phyloP scores from a whole-genome alignment of 2,329 filamentous ascomycete genomes.

The Pestalotiopsis sp. region DNA sequence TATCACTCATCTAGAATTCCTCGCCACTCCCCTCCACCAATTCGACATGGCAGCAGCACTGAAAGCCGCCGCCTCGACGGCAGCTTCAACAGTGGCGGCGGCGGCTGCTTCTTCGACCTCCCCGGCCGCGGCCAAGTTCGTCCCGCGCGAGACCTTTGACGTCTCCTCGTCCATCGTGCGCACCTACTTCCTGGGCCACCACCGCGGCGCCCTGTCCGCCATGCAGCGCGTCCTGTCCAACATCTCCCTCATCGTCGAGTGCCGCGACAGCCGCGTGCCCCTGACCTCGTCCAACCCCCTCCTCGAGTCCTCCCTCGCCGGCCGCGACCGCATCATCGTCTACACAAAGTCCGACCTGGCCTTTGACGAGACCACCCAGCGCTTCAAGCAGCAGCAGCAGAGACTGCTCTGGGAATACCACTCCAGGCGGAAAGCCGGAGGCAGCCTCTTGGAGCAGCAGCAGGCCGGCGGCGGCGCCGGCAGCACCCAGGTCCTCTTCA shows the following conservation, averaged over 20 bases:
- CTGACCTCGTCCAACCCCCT: slow-evolving; percentile 86
- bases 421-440: slow-evolving; percentile 21
- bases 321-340: slow-evolving; percentile 74
- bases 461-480: not conserved
- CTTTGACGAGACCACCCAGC: slow-evolving; percentile 22
- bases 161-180: slow-evolving; percentile 73
- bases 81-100: slow-evolving; percentile 5
- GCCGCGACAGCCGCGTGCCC: slow-evolving; percentile 88
- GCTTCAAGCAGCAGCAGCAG: slow-evolving; percentile 23
- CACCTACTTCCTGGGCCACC: slow-evolving; percentile 94
- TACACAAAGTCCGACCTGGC: slow-evolving; percentile 90
- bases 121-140: slow-evolving; percentile 61
- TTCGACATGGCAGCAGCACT: not conserved
- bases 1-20: not conserved
- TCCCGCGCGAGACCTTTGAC: slow-evolving; percentile 73
- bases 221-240: slow-evolving; percentile 80
- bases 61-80: slow-evolving; percentile 6
- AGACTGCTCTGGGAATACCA: slow-evolving; percentile 19
- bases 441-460: slow-evolving; percentile 4
- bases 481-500: slow-evolving; percentile 39
- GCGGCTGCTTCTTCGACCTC: not conserved
- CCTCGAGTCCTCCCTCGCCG: slow-evolving; percentile 76
- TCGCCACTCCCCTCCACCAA: not conserved
- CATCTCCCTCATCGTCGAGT: slow-evolving; percentile 89
- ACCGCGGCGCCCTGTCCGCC: slow-evolving; percentile 75